phyloP scores from a whole-genome alignment of 2,329 filamentous ascomycete genomes.

The Cordyceps cicadae region DNA sequence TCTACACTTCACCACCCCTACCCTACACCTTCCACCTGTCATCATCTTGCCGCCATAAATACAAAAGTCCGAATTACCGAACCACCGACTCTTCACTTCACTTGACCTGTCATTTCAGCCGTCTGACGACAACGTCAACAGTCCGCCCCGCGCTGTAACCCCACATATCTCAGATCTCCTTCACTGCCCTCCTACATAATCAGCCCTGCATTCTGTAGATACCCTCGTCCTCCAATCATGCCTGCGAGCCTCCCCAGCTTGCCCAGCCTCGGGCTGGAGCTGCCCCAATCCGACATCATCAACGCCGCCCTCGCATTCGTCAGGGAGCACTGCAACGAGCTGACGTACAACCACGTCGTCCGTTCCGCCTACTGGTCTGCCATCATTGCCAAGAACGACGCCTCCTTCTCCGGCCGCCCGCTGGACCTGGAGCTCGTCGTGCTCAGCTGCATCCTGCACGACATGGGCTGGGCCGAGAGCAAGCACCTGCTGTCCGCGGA shows the following conservation, averaged over 20 bases:
- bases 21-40: too few relatives aligned
- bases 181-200: too few relatives aligned
- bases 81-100: too few relatives aligned
- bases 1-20: too few relatives aligned
- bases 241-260: neutral
- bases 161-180: too few relatives aligned
- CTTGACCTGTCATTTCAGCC: too few relatives aligned
- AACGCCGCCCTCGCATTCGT: neutral
- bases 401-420: neutral
- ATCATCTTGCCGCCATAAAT: too few relatives aligned
- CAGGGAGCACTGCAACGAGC: slow-evolving; percentile 10
- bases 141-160: too few relatives aligned
- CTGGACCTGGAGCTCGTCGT: slow-evolving; percentile 11
- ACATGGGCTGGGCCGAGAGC: slow-evolving; percentile 14
- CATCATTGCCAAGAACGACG: slow-evolving; percentile 10
- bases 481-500: slow-evolving; percentile 7
- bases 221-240: neutral
- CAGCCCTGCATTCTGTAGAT: too few relatives aligned
- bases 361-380: slow-evolving; percentile 13
- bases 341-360: slow-evolving; percentile 12
- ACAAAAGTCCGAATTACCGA: too few relatives aligned
- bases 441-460: slow-evolving; percentile 14
- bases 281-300: neutral
- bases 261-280: neutral
- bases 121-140: too few relatives aligned